Base-by-base conservation (phyloP, 345 rosid genomes). In the Salix arbutifolia region DNA sequence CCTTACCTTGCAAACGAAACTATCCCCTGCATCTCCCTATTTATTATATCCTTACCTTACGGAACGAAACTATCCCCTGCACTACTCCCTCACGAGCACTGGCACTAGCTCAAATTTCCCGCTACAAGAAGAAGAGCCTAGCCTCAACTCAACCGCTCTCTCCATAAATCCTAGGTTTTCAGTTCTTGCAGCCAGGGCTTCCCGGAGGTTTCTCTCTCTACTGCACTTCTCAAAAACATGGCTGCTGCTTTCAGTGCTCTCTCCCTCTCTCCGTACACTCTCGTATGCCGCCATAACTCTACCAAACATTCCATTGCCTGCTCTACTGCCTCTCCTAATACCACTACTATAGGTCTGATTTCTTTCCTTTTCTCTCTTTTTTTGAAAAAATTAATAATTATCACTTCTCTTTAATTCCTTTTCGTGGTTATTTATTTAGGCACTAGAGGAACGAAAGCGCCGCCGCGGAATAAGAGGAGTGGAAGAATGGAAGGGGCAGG, bases 401-500 rank as follows among this genome's bases (percentile, higher is more conserved):
- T 37, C 26, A 40, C 30, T 9, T 19, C 42, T n/a, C 14, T 40
- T 42, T 38, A 4, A 65, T 25, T 37, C 5, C 37, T 21, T 42
- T 30, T 68, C 66, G 52, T 78, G 8, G 7, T 76, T 38, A 23
- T 60, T 73, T 53, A 73, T 67, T 74, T 82, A 91, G 92, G 83
- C 69, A 81, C 80, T 26, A 87, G 68, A 23, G 84, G 88, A 28
- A 78, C 92, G 67, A 87, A 82, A 82, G 76, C 84, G 16, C 91
- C 91, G 10, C 88, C 84, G 14, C 64, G 64, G 44, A 11, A 40
- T 58, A 87, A 84, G 86, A 86, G 85, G 83, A 56, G 89, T 28
- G 81, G 89, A 76, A 85, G 94, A 76, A 76, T 42, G 71, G 99
- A 96, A 80, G 99, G 98, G 77, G 81, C 90, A 69, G 84, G 98